These are phyloP conservation scores for Cytospora mali DNA, from an alignment of 2,329 filamentous ascomycete species.

Conservation along the genomic window DNA sequence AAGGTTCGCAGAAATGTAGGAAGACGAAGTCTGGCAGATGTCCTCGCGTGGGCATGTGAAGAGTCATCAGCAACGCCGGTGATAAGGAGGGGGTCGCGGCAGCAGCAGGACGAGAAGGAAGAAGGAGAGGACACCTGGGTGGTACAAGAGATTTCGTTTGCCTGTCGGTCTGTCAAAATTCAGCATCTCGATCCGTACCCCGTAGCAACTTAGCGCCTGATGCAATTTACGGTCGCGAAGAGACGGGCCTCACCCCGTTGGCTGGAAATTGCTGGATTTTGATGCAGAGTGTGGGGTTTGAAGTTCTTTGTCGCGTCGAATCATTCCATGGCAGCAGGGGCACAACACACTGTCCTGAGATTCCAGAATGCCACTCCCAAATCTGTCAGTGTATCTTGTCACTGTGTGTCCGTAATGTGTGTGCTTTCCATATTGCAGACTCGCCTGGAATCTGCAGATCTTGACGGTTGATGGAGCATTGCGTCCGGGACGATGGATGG, in stretches of 20 bases:
- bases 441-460: background rate
- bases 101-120: background rate
- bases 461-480: background rate
- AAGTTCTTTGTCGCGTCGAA: slow-evolving; percentile 7
- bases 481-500: background rate
- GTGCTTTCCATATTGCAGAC: background rate
- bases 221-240: slow-evolving; percentile 20
- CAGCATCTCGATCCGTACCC: slow-evolving; percentile 24
- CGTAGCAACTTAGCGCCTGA: slow-evolving; percentile 19
- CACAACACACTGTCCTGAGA: slow-evolving; percentile 5
- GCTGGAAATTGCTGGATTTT: background rate
- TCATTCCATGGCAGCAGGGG: slow-evolving; percentile 12
- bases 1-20: too few relatives aligned
- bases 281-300: slow-evolving; percentile 10
- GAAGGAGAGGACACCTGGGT: background rate
- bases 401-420: background rate
- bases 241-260: slow-evolving; percentile 19
- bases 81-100: background rate
- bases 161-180: background rate
- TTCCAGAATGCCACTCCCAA: background rate
- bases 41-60: background rate
- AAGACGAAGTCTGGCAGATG: background rate
- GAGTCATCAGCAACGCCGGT: background rate
- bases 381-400: background rate
- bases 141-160: background rate